Percentiles rank a stretch among this genome's conserved stretches.
phyloP scores from a whole-genome alignment of 345 rosid species.

The Eutrema yunnanense region DNA sequence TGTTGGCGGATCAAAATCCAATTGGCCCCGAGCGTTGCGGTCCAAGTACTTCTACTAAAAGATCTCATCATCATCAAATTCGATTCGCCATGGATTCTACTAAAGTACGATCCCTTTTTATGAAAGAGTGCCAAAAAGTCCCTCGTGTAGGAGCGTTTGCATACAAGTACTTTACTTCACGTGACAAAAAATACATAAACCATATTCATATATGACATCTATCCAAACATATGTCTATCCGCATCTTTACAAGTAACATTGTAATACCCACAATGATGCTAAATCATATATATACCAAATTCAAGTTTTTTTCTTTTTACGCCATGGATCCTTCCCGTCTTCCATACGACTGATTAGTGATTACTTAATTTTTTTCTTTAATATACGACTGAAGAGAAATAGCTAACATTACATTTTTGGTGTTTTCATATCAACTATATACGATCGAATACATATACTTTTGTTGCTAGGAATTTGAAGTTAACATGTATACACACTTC shows the following conservation, averaged over 20 bases:
- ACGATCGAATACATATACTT: not conserved
- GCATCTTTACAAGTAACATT: not conserved
- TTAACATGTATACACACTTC: not conserved
- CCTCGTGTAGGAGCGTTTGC: constrained; percentile 28
- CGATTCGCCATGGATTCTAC: constrained; percentile 13
- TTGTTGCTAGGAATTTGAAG: not conserved
- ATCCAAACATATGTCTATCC: not conserved
- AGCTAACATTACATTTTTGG: not conserved
- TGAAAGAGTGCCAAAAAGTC: constrained; percentile 19
- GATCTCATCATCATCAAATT: constrained; percentile 8
- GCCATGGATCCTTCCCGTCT: not conserved
- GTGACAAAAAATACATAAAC: constrained; percentile 23
- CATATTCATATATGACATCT: not conserved
- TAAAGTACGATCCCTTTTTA: constrained; percentile 12
- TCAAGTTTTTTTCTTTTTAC: not conserved
- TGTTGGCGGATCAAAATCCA: not conserved
- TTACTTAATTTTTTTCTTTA: not conserved
- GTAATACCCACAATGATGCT: not conserved
- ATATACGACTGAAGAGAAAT: not conserved
- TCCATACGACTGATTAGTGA: not conserved
- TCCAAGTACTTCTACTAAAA: not conserved
- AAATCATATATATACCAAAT: not conserved
- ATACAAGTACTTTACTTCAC: constrained; percentile 19
- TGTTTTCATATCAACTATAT: not conserved
- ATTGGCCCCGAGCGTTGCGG: not conserved